These are phyloP conservation scores for Paracorniculantispora psalliotae DNA, from an alignment of 2,329 filamentous ascomycete genomes.

Conservation along the genomic window DNA sequence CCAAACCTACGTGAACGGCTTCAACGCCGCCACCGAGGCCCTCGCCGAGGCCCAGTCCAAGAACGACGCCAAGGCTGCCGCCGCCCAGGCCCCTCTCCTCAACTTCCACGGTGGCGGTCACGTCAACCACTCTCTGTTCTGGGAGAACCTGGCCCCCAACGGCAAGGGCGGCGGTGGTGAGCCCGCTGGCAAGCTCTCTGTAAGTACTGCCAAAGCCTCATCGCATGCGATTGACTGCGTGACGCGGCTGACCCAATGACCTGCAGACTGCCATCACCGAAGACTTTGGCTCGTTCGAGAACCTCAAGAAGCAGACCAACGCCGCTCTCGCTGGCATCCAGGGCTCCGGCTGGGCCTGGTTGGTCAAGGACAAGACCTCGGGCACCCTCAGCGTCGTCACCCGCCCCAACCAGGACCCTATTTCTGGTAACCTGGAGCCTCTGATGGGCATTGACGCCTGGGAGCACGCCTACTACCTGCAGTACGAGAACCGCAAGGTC, in stretches of 20 bases:
- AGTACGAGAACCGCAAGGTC: conserved; percentile 95
- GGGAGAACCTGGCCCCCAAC: conserved; percentile 71
- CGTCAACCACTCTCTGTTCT: conserved; percentile 83
- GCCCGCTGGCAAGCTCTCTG: conserved; percentile 56
- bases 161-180: conserved; percentile 58
- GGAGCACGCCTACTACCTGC: conserved; percentile 94
- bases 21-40: conserved; percentile 75
- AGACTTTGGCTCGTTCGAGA: conserved; percentile 62
- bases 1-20: conserved; percentile 86
- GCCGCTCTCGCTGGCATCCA: conserved; percentile 68
- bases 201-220: conserved; percentile 20
- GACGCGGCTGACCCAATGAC: neutral
- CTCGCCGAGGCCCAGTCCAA: conserved; percentile 59
- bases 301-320: conserved; percentile 63
- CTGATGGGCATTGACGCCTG: conserved; percentile 88
- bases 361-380: conserved; percentile 65
- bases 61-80: conserved; percentile 51
- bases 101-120: conserved; percentile 83
- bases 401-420: conserved; percentile 82
- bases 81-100: conserved; percentile 49
- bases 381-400: conserved; percentile 62
- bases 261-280: conserved; percentile 52
- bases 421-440: conserved; percentile 76
- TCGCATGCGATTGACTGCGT: neutral
- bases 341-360: conserved; percentile 88